These are phyloP conservation scores for Limnanthes douglasii DNA, from an alignment of 345 rosid species.

Conservation along the genomic window DNA sequence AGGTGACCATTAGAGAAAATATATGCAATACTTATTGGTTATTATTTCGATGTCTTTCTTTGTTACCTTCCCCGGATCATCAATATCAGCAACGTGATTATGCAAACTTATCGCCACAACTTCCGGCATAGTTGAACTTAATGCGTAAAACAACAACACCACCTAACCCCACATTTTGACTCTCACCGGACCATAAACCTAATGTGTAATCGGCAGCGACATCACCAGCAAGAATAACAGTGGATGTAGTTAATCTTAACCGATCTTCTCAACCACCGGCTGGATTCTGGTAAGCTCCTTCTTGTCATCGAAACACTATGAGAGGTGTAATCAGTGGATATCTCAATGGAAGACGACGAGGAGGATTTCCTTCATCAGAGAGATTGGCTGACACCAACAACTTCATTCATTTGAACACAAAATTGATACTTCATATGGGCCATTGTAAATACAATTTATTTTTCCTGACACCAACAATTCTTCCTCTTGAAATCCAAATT, in stretches of 20 bases:
- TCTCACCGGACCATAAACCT: slow-evolving; percentile 45
- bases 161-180: slow-evolving; percentile 43
- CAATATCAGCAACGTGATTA: slow-evolving; percentile 49
- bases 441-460: too few relatives aligned
- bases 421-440: too few relatives aligned
- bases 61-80: slow-evolving; percentile 49
- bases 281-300: slow-evolving; percentile 72
- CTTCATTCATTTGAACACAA: too few relatives aligned
- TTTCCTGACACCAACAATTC: too few relatives aligned
- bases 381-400: too few relatives aligned
- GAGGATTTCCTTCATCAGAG: slow-evolving; percentile 26
- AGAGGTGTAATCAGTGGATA: slow-evolving; percentile 6
- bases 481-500: too few relatives aligned
- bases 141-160: slow-evolving; percentile 53
- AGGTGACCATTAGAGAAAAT: too few relatives aligned
- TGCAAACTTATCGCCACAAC: slow-evolving; percentile 78
- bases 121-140: slow-evolving; percentile 65
- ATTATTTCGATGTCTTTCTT: slow-evolving; percentile 63
- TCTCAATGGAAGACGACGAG: slow-evolving; percentile 9
- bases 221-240: slow-evolving; percentile 56
- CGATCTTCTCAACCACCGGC: slow-evolving; percentile 47
- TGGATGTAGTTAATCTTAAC: slow-evolving; percentile 51
- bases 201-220: slow-evolving; percentile 60
- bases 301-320: slow-evolving; percentile 33
- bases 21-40: slow-evolving; percentile 73